Percentiles rank a stretch among this genome's conserved stretches.
phyloP scores from a whole-genome alignment of 169 alveolate species.

The Plasmodium blacklocki region DNA sequence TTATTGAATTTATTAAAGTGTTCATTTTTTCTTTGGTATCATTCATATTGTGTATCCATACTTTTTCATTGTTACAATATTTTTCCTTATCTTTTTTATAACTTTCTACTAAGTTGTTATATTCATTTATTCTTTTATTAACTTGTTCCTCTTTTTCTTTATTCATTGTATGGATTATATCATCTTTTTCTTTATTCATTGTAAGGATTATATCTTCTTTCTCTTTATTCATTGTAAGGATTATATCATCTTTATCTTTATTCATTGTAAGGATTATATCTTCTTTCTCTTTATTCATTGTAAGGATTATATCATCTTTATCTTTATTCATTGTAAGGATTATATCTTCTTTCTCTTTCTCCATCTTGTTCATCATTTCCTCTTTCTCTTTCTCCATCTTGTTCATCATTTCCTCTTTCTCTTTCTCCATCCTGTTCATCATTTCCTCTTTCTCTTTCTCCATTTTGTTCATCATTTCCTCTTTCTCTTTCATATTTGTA shows the following conservation, averaged over 20 bases:
- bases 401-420: conserved; percentile 1
- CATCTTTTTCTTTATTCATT: not conserved
- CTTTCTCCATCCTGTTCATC: not conserved
- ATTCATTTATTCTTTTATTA: too few species aligned
- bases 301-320: not conserved
- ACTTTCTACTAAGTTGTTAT: not conserved
- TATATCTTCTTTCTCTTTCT: not conserved
- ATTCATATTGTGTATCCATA: not conserved
- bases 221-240: not conserved
- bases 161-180: not conserved
- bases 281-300: not conserved
- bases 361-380: not conserved
- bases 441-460: not conserved
- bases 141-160: conserved; percentile 18
- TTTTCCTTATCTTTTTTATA: not conserved
- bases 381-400: not conserved
- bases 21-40: conserved; percentile 19
- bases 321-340: not conserved
- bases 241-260: not conserved
- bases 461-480: not conserved
- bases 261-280: not conserved
- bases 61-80: not conserved
- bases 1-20: not conserved
- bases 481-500: conserved; percentile 8
- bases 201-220: not conserved